phyloP scores from a whole-genome alignment of 768 basidiomycete species.

The Calocybe gangraenosa region DNA sequence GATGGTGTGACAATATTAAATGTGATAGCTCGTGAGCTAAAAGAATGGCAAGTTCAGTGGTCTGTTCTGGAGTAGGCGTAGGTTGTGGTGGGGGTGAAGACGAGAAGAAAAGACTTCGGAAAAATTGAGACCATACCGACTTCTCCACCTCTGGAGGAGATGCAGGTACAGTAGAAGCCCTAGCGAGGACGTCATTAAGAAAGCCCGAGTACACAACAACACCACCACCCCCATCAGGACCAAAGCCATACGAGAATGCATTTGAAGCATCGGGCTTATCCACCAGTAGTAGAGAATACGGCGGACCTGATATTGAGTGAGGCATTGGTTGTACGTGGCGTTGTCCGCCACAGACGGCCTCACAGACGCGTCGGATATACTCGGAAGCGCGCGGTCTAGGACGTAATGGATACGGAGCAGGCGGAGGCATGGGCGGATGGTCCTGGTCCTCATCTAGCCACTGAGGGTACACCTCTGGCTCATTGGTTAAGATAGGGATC shows the following conservation, averaged over 20 bases:
- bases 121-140: constrained; percentile 45
- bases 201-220: constrained; percentile 95
- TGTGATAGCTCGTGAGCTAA: constrained; percentile 94
- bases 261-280: constrained; percentile 82
- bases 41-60: constrained; percentile 82
- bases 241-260: constrained; percentile 96
- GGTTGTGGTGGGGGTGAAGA: constrained; percentile 34
- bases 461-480: constrained; percentile 47
- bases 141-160: constrained; percentile 19
- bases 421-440: constrained; percentile 69
- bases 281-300: constrained; percentile 87
- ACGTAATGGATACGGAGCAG: constrained; percentile 75
- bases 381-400: constrained; percentile 80
- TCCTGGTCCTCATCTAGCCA: constrained; percentile 52
- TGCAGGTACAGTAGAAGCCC: constrained; percentile 25
- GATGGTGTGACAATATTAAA: constrained; percentile 84
- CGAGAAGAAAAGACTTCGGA: constrained; percentile 39
- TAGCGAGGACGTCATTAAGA: constrained; percentile 77
- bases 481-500: constrained; percentile 63
- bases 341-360: constrained; percentile 37
- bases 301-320: constrained; percentile 71
- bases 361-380: constrained; percentile 55
- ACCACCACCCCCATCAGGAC: constrained; percentile 86
- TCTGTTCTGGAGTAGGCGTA: constrained; percentile 75
- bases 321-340: constrained; percentile 38